Base-by-base conservation (phyloP, 2,329 filamentous ascomycete genomes). In the Ophiostoma montium region DNA sequence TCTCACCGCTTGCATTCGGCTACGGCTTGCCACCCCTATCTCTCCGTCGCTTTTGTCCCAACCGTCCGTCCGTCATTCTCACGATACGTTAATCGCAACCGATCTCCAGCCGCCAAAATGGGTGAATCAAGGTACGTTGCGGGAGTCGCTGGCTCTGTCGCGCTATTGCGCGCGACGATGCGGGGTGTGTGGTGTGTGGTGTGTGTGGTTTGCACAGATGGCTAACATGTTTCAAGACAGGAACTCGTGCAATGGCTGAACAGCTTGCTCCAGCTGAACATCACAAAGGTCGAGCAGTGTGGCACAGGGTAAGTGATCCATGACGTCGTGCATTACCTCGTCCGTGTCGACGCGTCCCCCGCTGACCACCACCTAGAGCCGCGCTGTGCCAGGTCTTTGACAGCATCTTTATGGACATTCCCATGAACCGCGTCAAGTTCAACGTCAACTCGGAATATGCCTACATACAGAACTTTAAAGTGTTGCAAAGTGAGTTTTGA, bases 381-480 rank as follows among this genome's bases (percentile, higher is more conserved):
- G 90, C 90, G 44, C 77, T 95, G 54, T 98, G 92, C 72, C 92
- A 98, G 70, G 80, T 98, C 61, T 95, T 95, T 67, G 92, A 98
- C 72, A 95, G 88, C 67, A 95, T 98, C 72, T 96, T 88, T 73
- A 80, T 78, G 70, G 92, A 98, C 66, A 75, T 96, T 32, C 88
- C 90, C 57, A 96, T 98, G 92, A 74, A 80, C 56, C 81, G 86
- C 59, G 90, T 98, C 70, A 95, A 95, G 71, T 98, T 98, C 76
- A 95, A 95, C 64, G 90, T 90, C 62, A 95, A 89, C 69, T 84
- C 82, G 58, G 92, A 98, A 74, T 96, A 95, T 67, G 85, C 87
- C 57, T 98, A 98, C 67, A 80, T 96, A 53, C 86, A 95, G 69
- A 98, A 98, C 67, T 98, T 95, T 76, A 98, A 98, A 68, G 75